Evolutionary conservation across 495 filamentous ascomycete species (phyloP).

Genomic region (Clavariopsis aquatica): DNA sequence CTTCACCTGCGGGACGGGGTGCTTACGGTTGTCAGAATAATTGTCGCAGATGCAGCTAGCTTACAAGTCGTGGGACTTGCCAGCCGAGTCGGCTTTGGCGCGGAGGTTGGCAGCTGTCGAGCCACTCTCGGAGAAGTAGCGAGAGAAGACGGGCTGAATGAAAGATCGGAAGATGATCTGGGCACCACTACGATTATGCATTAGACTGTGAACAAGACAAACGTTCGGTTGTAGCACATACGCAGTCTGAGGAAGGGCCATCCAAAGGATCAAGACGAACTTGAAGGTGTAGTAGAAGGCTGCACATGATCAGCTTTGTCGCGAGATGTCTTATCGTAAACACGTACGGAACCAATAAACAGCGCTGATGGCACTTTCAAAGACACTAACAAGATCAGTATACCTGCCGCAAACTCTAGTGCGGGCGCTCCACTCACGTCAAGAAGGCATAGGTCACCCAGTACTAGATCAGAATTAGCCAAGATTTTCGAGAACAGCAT

Average conservation of each 20-base stretch:
- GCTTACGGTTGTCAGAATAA: slow-evolving; percentile 32
- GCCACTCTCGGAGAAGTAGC: slow-evolving; percentile 74
- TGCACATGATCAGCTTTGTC: slow-evolving; percentile 36
- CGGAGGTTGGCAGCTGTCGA: slow-evolving; percentile 87
- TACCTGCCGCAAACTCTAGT: not conserved
- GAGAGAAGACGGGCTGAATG: slow-evolving; percentile 84
- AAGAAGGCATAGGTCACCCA: slow-evolving; percentile 96
- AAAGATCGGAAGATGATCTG: slow-evolving; percentile 96
- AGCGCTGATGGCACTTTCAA: slow-evolving; percentile 90
- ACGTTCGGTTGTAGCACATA: slow-evolving; percentile 51
- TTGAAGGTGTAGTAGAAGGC: slow-evolving; percentile 99
- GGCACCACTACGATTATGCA: slow-evolving; percentile 70
- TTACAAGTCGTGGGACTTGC: slow-evolving; percentile 45
- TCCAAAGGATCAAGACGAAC: slow-evolving; percentile 94
- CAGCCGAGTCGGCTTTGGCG: slow-evolving; percentile 79
- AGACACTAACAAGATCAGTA: slow-evolving; percentile 54
- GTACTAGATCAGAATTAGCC: slow-evolving; percentile 64
- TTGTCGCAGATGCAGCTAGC: not conserved
- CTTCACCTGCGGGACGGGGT: slow-evolving; percentile 5
- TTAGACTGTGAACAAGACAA: not conserved
- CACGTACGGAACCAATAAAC: slow-evolving; percentile 94
- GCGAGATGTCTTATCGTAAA: not conserved
- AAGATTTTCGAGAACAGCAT: slow-evolving; percentile 28
- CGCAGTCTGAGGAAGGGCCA: slow-evolving; percentile 90
- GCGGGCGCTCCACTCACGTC: slow-evolving; percentile 56